Base-by-base conservation (phyloP, 371 early-diverging fungal species). In the Rhizopus delemar region DNA sequence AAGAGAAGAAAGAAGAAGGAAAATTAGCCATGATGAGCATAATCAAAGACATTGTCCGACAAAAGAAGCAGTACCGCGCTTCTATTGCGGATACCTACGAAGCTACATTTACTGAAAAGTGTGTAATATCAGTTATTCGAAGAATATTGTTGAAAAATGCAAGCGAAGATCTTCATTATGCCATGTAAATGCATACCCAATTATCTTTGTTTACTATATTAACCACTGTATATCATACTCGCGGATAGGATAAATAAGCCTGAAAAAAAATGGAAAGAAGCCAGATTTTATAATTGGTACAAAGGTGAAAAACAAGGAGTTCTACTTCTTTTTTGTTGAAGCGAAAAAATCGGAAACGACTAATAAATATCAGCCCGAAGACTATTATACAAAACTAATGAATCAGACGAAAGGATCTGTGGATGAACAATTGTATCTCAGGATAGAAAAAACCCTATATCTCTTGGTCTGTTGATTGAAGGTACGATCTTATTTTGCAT, bases 391-490 rank as follows among this genome's bases (percentile, higher is more conserved):
- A 15, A 63, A 63, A 22, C 39, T 63, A 8, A 38, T 63, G 58
- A 63, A 62, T 46, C 46, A 57, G 39, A 46, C 52, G 48, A 62
- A 62, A 53, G 22, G 15, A 9, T 62, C 62, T 39, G 48, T 58
- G 36, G 64, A 63, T 33, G 36, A 41, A 15, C 64, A 63, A 41
- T 39, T 63, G 22, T 43, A 31, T 41, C 15, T 55, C 13, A 59
- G 64, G n/a, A 51, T 51, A n/a, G n/a, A 7, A 8, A 58, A 51
- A 59, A 34, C 39, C 64, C 64, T 33, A 9, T 16, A 8, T 63
- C 64, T 15, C 56, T 63, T 54, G 65, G 59, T 39, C 52, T 64
- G 1, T 33, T 64, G 12, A 38, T 57, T 3, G 57, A 62, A 62
- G 57, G 58, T 63, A 63, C 59, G 28, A 22, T 48, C 46, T 51